Evolutionary conservation across 2,329 filamentous ascomycete genomes (phyloP).

Genomic region (Neonectria magnoliae): DNA sequence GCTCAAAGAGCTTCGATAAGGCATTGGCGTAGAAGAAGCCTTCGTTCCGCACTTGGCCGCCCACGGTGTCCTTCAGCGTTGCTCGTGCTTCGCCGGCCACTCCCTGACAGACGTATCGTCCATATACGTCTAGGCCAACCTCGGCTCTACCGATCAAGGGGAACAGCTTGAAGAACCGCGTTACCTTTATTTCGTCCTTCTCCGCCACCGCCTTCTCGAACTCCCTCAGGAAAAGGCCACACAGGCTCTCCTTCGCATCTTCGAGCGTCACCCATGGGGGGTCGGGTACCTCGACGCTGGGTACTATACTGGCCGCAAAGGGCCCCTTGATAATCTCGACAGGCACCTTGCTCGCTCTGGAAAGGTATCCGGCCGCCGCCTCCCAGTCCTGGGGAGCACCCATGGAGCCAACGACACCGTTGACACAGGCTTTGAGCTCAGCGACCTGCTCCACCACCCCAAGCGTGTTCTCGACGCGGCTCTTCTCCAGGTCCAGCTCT

Average conservation of each 20-base stretch:
- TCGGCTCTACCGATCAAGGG: slow-evolving; percentile 90
- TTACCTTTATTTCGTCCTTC: slow-evolving; percentile 88
- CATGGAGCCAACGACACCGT: slow-evolving; percentile 96
- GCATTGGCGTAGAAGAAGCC: slow-evolving; percentile 92
- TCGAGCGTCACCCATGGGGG: slow-evolving; percentile 87
- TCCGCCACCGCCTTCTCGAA: slow-evolving; percentile 92
- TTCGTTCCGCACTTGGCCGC: slow-evolving; percentile 65
- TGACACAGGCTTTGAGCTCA: slow-evolving; percentile 95
- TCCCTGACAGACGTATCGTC: slow-evolving; percentile 93
- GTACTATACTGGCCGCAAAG: slow-evolving; percentile 92
- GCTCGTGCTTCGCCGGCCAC: slow-evolving; percentile 85
- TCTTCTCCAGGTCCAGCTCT: slow-evolving; percentile 89
- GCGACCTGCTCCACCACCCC: slow-evolving; percentile 95
- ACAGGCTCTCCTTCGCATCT: slow-evolving; percentile 87
- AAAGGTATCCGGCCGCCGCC: slow-evolving; percentile 89
- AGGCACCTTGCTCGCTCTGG: slow-evolving; percentile 83
- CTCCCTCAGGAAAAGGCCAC: slow-evolving; percentile 89
- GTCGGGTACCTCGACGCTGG: slow-evolving; percentile 94
- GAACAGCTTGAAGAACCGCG: slow-evolving; percentile 97
- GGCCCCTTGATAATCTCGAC: slow-evolving; percentile 81
- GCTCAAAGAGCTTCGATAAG: slow-evolving; percentile 92
- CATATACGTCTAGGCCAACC: slow-evolving; percentile 93
- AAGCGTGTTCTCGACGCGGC: slow-evolving; percentile 88
- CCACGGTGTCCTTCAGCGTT: slow-evolving; percentile 77
- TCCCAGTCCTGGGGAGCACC: slow-evolving; percentile 99